Evolutionary conservation across 352 stramenopile species (phyloP).

Genomic region (Globisporangium heterothallicum): DNA sequence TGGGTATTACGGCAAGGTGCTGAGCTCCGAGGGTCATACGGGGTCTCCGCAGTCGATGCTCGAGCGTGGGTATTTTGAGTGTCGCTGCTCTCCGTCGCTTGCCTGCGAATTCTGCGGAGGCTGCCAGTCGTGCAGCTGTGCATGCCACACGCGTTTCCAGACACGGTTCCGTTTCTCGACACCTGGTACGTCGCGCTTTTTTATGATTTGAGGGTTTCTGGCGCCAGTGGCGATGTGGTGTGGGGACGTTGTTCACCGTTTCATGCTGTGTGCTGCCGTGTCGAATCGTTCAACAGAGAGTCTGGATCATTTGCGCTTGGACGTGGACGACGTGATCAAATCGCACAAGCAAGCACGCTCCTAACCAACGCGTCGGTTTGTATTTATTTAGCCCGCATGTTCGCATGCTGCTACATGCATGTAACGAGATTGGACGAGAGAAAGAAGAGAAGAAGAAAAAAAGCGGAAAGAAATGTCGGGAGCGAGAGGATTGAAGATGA

Average conservation of each 20-base stretch:
- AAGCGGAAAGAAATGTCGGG: background rate
- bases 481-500: no score
- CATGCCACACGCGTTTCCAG: conserved; percentile 86
- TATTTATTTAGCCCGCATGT: background rate
- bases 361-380: background rate
- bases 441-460: no score
- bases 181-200: conserved; percentile 38
- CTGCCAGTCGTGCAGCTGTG: conserved; percentile 75
- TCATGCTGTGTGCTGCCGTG: background rate
- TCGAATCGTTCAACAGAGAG: conserved; percentile 14
- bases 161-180: conserved; percentile 74
- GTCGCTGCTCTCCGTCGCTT: conserved; percentile 50
- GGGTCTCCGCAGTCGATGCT: conserved; percentile 63
- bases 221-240: conserved; percentile 2
- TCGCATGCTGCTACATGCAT: background rate
- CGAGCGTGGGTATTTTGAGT: conserved; percentile 71
- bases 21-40: conserved; percentile 74
- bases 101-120: conserved; percentile 64
- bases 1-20: conserved; percentile 58
- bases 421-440: no score
- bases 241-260: background rate
- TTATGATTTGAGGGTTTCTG: conserved; percentile 9
- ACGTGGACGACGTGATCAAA: conserved; percentile 41
- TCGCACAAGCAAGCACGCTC: conserved; percentile 27
- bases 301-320: conserved; percentile 28